These are phyloP conservation scores for Paramecium pentaurelia DNA, from an alignment of 73 alveolate genomes.

Conservation along the genomic window DNA sequence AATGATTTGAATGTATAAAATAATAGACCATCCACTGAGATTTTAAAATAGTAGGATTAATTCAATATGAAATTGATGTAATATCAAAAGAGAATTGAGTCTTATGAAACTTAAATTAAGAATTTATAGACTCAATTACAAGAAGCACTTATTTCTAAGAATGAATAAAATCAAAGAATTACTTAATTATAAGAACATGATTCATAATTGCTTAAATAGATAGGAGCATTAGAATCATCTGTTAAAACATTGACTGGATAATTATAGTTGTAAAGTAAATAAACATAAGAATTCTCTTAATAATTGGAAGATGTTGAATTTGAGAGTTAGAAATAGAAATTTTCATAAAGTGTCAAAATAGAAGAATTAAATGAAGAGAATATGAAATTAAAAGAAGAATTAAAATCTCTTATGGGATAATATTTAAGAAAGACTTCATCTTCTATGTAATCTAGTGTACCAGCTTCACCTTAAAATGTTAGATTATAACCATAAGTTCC, in stretches of 20 bases:
- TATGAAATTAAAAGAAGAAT: neutral
- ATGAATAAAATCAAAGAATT: neutral
- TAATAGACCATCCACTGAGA: neutral
- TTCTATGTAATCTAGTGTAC: neutral
- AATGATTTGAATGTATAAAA: neutral
- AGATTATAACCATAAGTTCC: neutral
- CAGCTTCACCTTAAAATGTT: neutral
- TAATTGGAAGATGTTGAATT: conserved; percentile 5
- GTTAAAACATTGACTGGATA: conserved; percentile 1
- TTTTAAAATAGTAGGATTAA: neutral
- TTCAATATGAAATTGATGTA: neutral
- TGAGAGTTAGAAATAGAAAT: neutral
- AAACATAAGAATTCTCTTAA: neutral
- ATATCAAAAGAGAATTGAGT: neutral
- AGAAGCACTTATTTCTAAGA: neutral
- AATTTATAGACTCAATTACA: neutral
- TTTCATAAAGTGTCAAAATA: neutral
- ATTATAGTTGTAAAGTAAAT: neutral
- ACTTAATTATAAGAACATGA: neutral
- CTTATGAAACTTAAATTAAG: neutral
- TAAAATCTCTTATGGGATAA: conserved; percentile 24
- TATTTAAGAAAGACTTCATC: neutral
- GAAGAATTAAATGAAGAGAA: conserved; percentile 23
- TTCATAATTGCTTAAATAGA: neutral
- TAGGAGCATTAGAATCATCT: neutral